phyloP scores from a whole-genome alignment of 805 yeast species.

The Candida manassasensis region DNA sequence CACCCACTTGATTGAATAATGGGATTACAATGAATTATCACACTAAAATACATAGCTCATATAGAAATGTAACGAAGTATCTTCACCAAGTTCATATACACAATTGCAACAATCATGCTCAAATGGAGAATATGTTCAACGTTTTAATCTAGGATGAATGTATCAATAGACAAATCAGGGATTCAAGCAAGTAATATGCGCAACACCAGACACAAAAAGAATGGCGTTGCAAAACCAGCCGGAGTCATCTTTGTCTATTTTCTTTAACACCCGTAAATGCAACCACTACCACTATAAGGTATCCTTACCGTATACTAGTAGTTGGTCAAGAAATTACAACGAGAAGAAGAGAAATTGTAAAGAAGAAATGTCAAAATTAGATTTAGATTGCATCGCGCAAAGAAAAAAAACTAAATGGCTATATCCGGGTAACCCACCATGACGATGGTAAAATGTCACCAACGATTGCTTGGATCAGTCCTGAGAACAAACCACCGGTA shows the following conservation, averaged over 20 bases:
- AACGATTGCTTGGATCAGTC: too few species aligned
- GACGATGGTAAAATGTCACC: too few species aligned
- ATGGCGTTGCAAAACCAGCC: constrained; percentile 1
- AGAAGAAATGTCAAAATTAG: too few species aligned
- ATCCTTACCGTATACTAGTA: constrained; percentile 3
- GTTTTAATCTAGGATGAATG: constrained; percentile 62
- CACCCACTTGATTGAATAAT: too few species aligned
- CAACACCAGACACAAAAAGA: constrained; percentile 5
- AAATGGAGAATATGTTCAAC: constrained; percentile 79
- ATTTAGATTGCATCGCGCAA: too few species aligned
- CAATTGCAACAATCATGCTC: constrained; percentile 29
- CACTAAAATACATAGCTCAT: too few species aligned
- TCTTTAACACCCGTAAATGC: constrained; percentile 11
- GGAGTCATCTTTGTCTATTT: constrained; percentile 7
- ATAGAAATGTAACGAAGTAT: constrained; percentile 66
- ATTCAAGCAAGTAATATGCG: neutral
- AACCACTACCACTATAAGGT: constrained; percentile 1
- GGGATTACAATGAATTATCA: too few species aligned
- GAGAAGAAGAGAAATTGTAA: too few species aligned
- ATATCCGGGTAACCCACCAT: too few species aligned
- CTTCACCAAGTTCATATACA: constrained; percentile 79
- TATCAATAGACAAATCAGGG: constrained; percentile 39
- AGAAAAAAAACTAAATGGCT: too few species aligned
- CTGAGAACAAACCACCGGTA: too few species aligned
- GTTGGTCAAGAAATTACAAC: too few species aligned